Conservation (phyloP, 164 flowering plant genomes). For the Kingdonia uniflora region DNA sequence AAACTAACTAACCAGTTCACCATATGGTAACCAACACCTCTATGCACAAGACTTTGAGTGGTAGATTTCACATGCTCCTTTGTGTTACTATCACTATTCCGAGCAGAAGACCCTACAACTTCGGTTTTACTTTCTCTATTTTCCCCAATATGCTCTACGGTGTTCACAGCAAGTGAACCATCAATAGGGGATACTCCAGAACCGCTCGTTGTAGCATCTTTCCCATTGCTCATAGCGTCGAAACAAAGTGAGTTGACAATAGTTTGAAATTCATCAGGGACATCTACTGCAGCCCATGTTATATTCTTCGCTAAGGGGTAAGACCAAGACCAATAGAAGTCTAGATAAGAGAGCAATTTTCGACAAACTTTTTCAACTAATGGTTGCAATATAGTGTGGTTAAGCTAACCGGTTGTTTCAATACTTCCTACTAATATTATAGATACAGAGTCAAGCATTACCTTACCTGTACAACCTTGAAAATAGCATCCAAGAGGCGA, state of each 20-base stretch:
- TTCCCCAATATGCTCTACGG: constrained; percentile 5
- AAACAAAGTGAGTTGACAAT: constrained; percentile 36
- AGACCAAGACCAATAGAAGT: too few relatives aligned
- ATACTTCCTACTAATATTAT: too few relatives aligned
- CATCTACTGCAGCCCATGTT: constrained; percentile 89
- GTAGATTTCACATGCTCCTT: constrained; percentile 57
- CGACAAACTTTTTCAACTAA: too few relatives aligned
- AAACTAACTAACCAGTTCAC: constrained; percentile 95
- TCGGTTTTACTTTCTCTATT: background rate
- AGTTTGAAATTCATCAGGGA: constrained; percentile 88
- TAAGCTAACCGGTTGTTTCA: too few relatives aligned
- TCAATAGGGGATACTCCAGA: constrained; percentile 19
- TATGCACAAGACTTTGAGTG: constrained; percentile 43
- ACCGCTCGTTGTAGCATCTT: constrained; percentile 9
- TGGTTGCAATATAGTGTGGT: too few relatives aligned
- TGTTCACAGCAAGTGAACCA: constrained; percentile 17
- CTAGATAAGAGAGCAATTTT: too few relatives aligned
- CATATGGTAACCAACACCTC: constrained; percentile 85
- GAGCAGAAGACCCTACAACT: constrained; percentile 16
- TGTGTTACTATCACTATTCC: constrained; percentile 19
- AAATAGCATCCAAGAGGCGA: constrained; percentile 69
- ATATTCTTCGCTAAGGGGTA: constrained; percentile 72
- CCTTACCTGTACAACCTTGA: constrained; percentile 90
- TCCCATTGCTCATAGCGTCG: constrained; percentile 27
- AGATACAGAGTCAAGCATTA: constrained; percentile 12